Conservation (phyloP, 305 asterid species). For the Fraxinus sp. region DNA sequence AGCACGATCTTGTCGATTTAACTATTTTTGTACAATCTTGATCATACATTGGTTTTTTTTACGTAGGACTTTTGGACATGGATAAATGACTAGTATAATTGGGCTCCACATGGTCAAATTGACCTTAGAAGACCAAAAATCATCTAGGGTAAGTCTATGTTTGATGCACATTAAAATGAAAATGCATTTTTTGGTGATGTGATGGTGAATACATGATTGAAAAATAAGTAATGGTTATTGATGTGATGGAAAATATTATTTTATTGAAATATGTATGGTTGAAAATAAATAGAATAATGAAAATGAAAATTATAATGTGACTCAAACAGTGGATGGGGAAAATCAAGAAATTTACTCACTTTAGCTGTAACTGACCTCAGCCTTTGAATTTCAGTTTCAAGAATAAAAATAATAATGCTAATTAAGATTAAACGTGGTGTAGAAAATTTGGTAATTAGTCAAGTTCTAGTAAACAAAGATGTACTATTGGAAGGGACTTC, state of each 20-base stretch:
- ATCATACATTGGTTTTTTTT: too few species aligned
- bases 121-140: background rate
- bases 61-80: background rate
- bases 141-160: background rate
- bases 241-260: too few species aligned
- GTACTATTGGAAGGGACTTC: slow-evolving; percentile 43
- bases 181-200: too few species aligned
- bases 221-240: too few species aligned
- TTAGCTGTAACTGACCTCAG: slow-evolving; percentile 50
- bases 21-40: too few species aligned
- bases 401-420: background rate
- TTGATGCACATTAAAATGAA: too few species aligned
- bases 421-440: slow-evolving; percentile 20
- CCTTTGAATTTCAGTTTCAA: background rate
- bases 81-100: background rate
- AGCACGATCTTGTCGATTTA: background rate
- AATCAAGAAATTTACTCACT: slow-evolving; percentile 32
- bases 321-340: background rate
- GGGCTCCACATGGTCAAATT: background rate
- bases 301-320: too few species aligned
- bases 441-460: slow-evolving; percentile 22
- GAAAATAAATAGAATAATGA: too few species aligned
- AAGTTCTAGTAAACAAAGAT: slow-evolving; percentile 53
- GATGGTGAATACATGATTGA: too few species aligned
- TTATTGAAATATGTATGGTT: too few species aligned